Evolutionary conservation across 2,329 filamentous ascomycete species (phyloP).

Genomic region (Ophiostoma sp.): DNA sequence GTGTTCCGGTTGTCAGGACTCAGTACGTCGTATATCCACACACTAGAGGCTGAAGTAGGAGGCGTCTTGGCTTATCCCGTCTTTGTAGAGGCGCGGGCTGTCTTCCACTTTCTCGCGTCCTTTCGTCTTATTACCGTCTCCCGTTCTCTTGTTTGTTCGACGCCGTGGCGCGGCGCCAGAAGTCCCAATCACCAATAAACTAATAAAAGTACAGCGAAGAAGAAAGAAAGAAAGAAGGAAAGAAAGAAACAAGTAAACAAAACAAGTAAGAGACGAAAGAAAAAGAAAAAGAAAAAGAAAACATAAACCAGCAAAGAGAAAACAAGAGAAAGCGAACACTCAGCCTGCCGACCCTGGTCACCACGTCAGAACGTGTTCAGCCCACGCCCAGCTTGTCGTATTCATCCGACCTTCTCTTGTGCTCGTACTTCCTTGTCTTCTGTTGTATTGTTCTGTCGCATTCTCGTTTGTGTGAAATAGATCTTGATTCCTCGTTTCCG

Average conservation of each 20-base stretch:
- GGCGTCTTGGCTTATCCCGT: not conserved
- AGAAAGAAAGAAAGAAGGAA: too few relatives aligned
- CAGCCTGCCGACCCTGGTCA: not conserved
- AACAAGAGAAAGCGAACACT: not conserved
- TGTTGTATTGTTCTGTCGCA: not conserved
- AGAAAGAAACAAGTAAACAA: too few relatives aligned
- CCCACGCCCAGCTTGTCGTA: not conserved
- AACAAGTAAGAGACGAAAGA: not conserved
- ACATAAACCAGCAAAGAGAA: not conserved
- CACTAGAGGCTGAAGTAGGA: too few relatives aligned
- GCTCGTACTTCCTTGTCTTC: not conserved
- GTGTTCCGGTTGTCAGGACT: too few relatives aligned
- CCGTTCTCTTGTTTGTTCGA: too few relatives aligned
- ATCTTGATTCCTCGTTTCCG: not conserved
- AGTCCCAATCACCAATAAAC: too few relatives aligned
- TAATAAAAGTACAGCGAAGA: too few relatives aligned
- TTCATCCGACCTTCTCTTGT: not conserved
- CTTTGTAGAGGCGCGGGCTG: too few relatives aligned
- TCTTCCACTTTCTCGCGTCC: too few relatives aligned
- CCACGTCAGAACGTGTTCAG: conserved; percentile 10
- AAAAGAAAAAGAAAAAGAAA: not conserved
- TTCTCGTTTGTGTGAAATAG: not conserved
- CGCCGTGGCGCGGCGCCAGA: too few relatives aligned
- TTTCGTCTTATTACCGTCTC: too few relatives aligned
- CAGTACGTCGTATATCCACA: too few relatives aligned